Evolutionary conservation across 2,329 filamentous ascomycete genomes (phyloP), one percentile per base, ranked within the genome.

Genomic region (Xylaria sp.): DNA sequence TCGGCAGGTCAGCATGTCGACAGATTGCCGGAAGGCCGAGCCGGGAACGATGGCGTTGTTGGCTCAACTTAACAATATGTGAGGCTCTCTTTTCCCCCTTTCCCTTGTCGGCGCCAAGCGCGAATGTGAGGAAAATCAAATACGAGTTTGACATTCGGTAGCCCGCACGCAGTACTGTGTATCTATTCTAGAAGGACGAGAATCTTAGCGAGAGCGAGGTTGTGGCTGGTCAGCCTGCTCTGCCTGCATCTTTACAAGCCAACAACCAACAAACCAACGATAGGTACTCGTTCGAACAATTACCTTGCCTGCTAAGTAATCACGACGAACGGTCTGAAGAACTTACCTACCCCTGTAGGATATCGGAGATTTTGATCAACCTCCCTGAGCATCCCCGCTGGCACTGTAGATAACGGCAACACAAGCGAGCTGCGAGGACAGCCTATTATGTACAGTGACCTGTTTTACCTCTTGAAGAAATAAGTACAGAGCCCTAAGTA

Each of bases 331-430:
- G 21, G 31, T 37, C 52, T 33, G 47, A 33, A 28, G 17, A n/a
- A n/a, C n/a, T n/a, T n/a, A 47, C 37, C 57, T 33, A 61, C 49
- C 61, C 57, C 42, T 64, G 61, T 42, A 54, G 8, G 53, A 50
- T 42, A 57, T 61, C 61, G 61, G 61, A 64, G 57, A 64, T 61
- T 64, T 64, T 61, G 57, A 61, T 57, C 57, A 64, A 45, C 57
- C 17, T 33, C 23, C 23, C 23, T 38, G n/a, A 37, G 15, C 15
- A 33, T 38, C 11, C 25, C n/a, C 15, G 25, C 51, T 35, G 33
- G 23, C 40, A 45, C 52, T 55, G 52, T 42, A 59, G 45, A 28
- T 58, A 43, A 28, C 23, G 25, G 33, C 25, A 52, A 25, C 19
- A 38, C 12, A 40, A 57, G 25, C 49, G 49, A 51, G 49, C 49